Evolutionary conservation across 2,329 filamentous ascomycete species (phyloP).

Genomic region (Rosellinia necatrix): DNA sequence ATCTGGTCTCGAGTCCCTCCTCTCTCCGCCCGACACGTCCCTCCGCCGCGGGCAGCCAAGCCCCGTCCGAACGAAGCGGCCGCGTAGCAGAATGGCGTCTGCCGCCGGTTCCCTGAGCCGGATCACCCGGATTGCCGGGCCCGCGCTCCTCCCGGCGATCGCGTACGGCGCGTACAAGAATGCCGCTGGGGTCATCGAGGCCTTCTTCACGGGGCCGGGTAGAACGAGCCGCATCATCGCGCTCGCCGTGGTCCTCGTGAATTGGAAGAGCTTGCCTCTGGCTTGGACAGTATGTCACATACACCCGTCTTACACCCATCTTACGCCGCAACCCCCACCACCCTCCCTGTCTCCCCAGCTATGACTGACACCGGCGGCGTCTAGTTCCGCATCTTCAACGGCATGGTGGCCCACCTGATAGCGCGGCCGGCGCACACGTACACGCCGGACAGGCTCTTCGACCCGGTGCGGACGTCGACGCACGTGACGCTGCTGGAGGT

Average conservation of each 20-base stretch:
- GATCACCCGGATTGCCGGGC: constrained; percentile 35
- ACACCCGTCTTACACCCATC: too few relatives aligned
- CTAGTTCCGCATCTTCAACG: constrained; percentile 65
- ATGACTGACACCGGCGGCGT: background rate
- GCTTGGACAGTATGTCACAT: constrained; percentile 71
- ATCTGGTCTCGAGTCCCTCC: constrained; percentile 39
- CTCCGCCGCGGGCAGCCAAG: constrained; percentile 9
- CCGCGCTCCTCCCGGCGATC: constrained; percentile 50
- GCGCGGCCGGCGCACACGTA: constrained; percentile 54
- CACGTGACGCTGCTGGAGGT: constrained; percentile 75
- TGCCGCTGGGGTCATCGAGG: constrained; percentile 44
- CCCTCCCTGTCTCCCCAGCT: background rate
- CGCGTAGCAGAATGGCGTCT: constrained; percentile 35
- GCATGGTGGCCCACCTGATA: constrained; percentile 59
- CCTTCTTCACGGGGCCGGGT: constrained; percentile 60
- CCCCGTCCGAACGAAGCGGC: constrained; percentile 9
- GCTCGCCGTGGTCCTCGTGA: constrained; percentile 62
- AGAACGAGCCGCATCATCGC: constrained; percentile 57
- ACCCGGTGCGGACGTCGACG: constrained; percentile 68
- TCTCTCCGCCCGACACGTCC: constrained; percentile 14
- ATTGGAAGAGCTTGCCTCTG: constrained; percentile 75
- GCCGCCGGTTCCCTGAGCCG: constrained; percentile 31
- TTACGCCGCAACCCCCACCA: too few relatives aligned
- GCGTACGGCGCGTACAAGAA: constrained; percentile 55
- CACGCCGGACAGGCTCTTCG: constrained; percentile 70